Evolutionary conservation across 495 filamentous ascomycete genomes (phyloP).

Genomic region (Lophiotrema nucula): DNA sequence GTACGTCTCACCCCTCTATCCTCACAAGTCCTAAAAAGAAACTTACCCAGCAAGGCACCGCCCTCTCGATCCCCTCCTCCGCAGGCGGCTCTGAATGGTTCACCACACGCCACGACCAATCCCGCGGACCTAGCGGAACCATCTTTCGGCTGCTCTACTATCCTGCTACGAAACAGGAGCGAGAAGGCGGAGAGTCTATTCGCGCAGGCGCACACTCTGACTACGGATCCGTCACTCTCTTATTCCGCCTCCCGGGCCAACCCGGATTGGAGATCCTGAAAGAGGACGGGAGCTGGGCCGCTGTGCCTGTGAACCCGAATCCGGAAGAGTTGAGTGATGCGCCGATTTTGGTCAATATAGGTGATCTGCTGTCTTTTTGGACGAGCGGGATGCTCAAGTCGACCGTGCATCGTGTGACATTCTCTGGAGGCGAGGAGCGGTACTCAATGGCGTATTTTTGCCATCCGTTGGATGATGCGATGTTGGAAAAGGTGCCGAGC

Average conservation of each 20-base stretch:
- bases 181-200: slow-evolving; percentile 49
- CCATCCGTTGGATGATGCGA: slow-evolving; percentile 73
- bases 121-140: slow-evolving; percentile 61
- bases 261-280: slow-evolving; percentile 84
- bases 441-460: slow-evolving; percentile 93
- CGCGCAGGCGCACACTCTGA: slow-evolving; percentile 69
- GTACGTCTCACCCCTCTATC: no score
- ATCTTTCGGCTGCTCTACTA: slow-evolving; percentile 76
- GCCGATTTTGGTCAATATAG: slow-evolving; percentile 89
- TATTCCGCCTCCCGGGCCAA: slow-evolving; percentile 78
- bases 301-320: slow-evolving; percentile 59
- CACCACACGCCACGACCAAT: slow-evolving; percentile 64
- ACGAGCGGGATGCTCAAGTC: slow-evolving; percentile 79
- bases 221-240: slow-evolving; percentile 65
- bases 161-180: slow-evolving; percentile 46
- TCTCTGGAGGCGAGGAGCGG: slow-evolving; percentile 63
- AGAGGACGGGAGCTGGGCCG: slow-evolving; percentile 52
- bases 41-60: slow-evolving; percentile 79
- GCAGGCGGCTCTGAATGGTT: slow-evolving; percentile 66
- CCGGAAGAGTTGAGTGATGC: not conserved
- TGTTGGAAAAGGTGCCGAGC: slow-evolving; percentile 75
- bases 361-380: slow-evolving; percentile 89
- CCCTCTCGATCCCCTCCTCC: slow-evolving; percentile 55
- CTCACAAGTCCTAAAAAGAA: no score
- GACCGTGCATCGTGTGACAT: slow-evolving; percentile 87